Evolutionary conservation across 2,329 filamentous ascomycete species (phyloP), one percentile per base, ranked within the genome.

Genomic region (Huntiella moniliformis): DNA sequence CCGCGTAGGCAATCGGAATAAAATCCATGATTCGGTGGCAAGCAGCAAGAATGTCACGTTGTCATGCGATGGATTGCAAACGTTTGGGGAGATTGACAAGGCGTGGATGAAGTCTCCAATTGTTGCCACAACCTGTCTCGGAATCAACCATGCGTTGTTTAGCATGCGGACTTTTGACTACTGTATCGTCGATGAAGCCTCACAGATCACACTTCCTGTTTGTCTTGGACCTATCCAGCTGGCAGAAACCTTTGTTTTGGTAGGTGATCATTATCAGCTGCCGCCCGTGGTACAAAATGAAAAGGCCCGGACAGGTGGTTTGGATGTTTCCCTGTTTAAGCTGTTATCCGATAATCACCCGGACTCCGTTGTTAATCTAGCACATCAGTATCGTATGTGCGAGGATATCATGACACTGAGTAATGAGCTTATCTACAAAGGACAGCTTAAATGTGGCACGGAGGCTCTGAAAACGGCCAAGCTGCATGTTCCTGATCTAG

Each of bases 331-430:
- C 58, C 68, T 98, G 44, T 98, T 98, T 70, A 93, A 93, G 58
- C 70, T 91, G 3, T 72, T 98, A 10, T 95, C 86, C 1, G 91
- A 96, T 56, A 72, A 74, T 1, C 87, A 96, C 52, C 87, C 91
- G 0, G 67, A 76, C 40, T 86, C 86, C 1, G 87, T 98, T 2
- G 84, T 92, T 51, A 93, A 82, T 52, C 72, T 98, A 1, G 86
- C 91, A 55, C 86, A 95, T 56, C 91, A 98, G 58, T 98, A 98
- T 58, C 84, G 91, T 51, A 98, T 98, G 91, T 94, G 85, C 55
- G 82, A 91, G 53, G 91, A 98, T 51, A 82, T 98, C 50, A 96
- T 96, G 88, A 72, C 79, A 2, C 71, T 98, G 11, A 92, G 85
- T 51, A 98, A 95, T 60, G 82, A 74, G 1, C 71, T 98, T 47